Percentiles rank a stretch among this genome's conserved stretches.
Evolutionary conservation across 257 asterid species (phyloP).

Genomic region (Lithospermum erythrorhizon): DNA sequence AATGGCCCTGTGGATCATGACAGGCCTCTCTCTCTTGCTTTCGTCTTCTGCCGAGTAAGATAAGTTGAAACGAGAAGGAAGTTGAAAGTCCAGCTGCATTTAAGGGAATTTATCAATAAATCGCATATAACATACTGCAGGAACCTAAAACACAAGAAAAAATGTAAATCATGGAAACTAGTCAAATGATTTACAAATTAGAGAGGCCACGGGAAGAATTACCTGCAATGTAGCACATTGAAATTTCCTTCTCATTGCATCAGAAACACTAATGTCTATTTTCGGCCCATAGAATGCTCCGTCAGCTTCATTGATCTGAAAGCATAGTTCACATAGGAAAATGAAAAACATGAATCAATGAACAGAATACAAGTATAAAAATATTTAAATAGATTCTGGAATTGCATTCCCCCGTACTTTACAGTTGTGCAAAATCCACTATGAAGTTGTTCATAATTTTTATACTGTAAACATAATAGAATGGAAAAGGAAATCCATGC

Average conservation of each 20-base stretch:
- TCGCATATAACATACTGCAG: not conserved
- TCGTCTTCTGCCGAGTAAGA: constrained; percentile 95
- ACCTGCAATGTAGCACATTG: constrained; percentile 99
- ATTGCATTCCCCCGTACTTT: too few species aligned
- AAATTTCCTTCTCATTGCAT: constrained; percentile 93
- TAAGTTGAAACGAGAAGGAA: constrained; percentile 83
- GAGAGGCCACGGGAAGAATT: not conserved
- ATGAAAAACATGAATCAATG: not conserved
- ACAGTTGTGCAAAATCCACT: too few species aligned
- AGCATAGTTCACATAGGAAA: constrained; percentile 15
- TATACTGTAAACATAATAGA: too few species aligned
- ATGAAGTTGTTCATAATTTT: too few species aligned
- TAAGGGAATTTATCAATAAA: constrained; percentile 14
- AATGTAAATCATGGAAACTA: too few species aligned
- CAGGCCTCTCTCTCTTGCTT: constrained; percentile 84
- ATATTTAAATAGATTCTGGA: not conserved
- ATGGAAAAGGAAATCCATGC: too few species aligned
- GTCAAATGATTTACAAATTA: not conserved
- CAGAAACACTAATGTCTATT: constrained; percentile 83
- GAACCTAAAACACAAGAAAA: not conserved
- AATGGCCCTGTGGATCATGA: constrained; percentile 95
- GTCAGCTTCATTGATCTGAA: constrained; percentile 84
- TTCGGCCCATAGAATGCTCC: constrained; percentile 98
- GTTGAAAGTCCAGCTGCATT: constrained; percentile 96
- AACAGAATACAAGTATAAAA: constrained; percentile 8